Evolutionary conservation across 129 eudicot species (phyloP).

Genomic region (Lactuca saligna): DNA sequence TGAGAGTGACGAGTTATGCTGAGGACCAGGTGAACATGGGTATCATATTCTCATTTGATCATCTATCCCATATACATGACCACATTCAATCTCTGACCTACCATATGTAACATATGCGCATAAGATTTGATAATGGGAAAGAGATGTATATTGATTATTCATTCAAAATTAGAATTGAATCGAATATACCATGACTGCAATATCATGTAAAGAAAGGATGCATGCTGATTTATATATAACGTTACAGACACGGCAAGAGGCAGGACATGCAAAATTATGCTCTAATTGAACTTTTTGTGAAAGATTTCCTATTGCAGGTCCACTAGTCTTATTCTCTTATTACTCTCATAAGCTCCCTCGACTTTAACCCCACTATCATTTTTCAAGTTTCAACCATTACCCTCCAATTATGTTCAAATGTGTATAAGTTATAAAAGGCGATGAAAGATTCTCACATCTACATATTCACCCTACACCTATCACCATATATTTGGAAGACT

Average conservation of each 20-base stretch:
- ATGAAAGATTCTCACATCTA: too few species aligned
- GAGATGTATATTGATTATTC: background rate
- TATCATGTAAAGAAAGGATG: background rate
- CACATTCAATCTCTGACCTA: slow-evolving; percentile 16
- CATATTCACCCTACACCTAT: too few species aligned
- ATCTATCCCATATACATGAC: slow-evolving; percentile 12
- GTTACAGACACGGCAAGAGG: background rate
- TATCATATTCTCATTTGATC: slow-evolving; percentile 25
- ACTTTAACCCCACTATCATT: too few species aligned
- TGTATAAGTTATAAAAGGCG: too few species aligned
- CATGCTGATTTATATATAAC: background rate
- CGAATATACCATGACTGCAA: background rate
- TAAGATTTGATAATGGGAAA: background rate
- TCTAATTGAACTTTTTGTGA: background rate
- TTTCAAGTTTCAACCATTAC: too few species aligned
- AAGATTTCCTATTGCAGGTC: too few species aligned
- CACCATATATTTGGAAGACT: too few species aligned
- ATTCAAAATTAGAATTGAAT: background rate
- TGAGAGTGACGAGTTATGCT: background rate
- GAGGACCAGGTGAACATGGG: slow-evolving; percentile 4
- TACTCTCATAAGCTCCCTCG: background rate
- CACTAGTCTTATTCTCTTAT: background rate
- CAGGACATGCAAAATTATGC: background rate
- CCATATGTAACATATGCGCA: background rate
- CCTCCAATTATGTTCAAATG: background rate